A percentile compares a stretch with the other conserved stretches of the same genome.
Evolutionary conservation across 768 basidiomycete species (phyloP).

Genomic region (Cystobasidium ongulense): DNA sequence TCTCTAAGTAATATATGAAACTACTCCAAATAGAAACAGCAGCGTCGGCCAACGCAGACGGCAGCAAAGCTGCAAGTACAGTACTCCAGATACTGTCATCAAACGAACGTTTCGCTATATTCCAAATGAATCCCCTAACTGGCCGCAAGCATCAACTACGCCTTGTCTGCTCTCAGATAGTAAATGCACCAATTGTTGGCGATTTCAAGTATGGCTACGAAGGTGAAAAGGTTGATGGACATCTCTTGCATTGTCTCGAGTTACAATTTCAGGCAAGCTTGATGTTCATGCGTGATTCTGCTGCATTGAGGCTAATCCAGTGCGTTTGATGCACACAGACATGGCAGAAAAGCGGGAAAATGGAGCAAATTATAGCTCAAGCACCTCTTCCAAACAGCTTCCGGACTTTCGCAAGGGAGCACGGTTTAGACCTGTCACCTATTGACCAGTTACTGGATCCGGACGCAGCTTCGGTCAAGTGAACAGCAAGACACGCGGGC

Average conservation of each 20-base stretch:
- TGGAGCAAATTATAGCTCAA: neutral
- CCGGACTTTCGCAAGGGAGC: neutral
- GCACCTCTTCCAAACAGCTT: neutral
- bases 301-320: neutral
- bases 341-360: neutral
- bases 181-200: neutral
- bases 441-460: neutral
- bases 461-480: neutral
- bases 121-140: neutral
- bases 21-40: neutral
- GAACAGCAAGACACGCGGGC: neutral
- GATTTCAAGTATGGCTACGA: conserved; percentile 29
- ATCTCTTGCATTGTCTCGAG: conserved; percentile 15
- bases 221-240: conserved; percentile 5
- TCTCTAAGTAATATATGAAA: neutral
- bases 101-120: neutral
- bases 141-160: conserved; percentile 27
- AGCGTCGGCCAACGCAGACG: neutral
- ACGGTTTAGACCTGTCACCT: neutral
- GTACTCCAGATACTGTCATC: neutral
- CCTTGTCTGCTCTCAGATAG: neutral
- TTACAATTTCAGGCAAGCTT: conserved; percentile 1
- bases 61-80: neutral
- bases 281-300: neutral
- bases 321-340: neutral